phyloP scores from a whole-genome alignment of 169 alveolate species.

The Cryptosporidium meleagridis region DNA sequence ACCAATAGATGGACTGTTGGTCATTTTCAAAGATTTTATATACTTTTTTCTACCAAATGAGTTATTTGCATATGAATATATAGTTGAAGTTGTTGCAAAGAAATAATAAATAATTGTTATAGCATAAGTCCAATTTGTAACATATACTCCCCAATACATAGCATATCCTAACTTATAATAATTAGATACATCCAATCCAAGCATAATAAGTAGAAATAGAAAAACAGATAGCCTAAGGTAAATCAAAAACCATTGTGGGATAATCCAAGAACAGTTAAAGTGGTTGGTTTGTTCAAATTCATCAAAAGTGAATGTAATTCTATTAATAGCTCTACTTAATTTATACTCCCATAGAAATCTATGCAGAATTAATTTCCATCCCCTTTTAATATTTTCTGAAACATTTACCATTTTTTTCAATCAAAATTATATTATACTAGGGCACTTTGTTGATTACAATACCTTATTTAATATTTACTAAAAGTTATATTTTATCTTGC shows the following conservation, averaged over 20 bases:
- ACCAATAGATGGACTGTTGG: background rate
- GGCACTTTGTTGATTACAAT: background rate
- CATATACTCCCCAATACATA: conserved; percentile 69
- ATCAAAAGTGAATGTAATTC: conserved; percentile 49
- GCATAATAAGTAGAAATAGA: conserved; percentile 36
- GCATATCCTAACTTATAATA: conserved; percentile 21
- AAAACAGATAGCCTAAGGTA: conserved; percentile 14
- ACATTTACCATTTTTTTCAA: background rate
- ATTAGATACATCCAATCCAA: conserved; percentile 47
- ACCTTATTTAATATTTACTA: background rate
- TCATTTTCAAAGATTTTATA: background rate
- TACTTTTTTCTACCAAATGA: conserved; percentile 47
- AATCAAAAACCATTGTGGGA: conserved; percentile 69
- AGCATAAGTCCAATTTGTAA: conserved; percentile 69
- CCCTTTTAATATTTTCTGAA: conserved; percentile 20
- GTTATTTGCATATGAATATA: conserved; percentile 52
- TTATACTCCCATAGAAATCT: conserved; percentile 68
- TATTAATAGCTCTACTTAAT: conserved; percentile 14
- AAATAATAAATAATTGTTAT: conserved; percentile 56
- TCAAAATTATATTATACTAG: background rate
- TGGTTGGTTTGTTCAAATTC: conserved; percentile 57
- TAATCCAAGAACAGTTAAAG: conserved; percentile 65
- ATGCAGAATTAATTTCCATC: conserved; percentile 18
- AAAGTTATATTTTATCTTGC: too few relatives aligned
- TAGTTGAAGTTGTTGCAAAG: conserved; percentile 46